Conservation (phyloP, 495 filamentous ascomycete species). For the Trichoderma reesei region DNA sequence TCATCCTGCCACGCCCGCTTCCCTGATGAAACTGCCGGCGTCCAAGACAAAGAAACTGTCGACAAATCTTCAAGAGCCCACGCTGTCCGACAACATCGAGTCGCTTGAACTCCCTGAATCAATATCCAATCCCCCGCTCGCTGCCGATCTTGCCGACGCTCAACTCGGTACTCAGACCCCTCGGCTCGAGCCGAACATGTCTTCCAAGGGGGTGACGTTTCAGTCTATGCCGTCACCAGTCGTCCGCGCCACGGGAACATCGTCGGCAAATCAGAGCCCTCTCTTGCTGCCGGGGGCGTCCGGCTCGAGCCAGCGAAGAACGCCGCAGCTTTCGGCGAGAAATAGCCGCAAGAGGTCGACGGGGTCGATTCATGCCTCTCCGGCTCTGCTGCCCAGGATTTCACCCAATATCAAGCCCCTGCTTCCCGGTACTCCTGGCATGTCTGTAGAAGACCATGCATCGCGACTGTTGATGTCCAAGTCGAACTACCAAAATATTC, state of each 20-base stretch:
- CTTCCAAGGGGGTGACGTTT: constrained; percentile 28
- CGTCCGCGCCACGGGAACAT: constrained; percentile 29
- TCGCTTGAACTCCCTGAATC: constrained; percentile 57
- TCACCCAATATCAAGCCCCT: constrained; percentile 91
- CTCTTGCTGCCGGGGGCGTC: constrained; percentile 30
- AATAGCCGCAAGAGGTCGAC: constrained; percentile 58
- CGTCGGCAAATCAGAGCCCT: constrained; percentile 45
- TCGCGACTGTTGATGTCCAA: constrained; percentile 84
- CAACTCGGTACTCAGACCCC: constrained; percentile 15
- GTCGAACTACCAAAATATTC: constrained; percentile 95
- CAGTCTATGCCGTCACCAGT: constrained; percentile 38
- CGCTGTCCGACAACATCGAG: constrained; percentile 53
- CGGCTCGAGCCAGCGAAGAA: constrained; percentile 30
- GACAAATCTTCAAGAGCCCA: constrained; percentile 24
- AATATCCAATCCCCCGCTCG: constrained; percentile 20
- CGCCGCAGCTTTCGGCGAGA: constrained; percentile 34
- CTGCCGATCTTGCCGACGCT: neutral
- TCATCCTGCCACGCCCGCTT: constrained; percentile 53
- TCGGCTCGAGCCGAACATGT: constrained; percentile 21
- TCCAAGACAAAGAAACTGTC: constrained; percentile 30
- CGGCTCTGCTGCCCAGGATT: constrained; percentile 83
- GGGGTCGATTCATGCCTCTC: constrained; percentile 65
- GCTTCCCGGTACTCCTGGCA: constrained; percentile 52
- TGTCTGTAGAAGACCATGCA: constrained; percentile 53
- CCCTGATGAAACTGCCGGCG: constrained; percentile 59